Conservation (phyloP, 352 stramenopile species). For the Peronospora belbahrii region DNA sequence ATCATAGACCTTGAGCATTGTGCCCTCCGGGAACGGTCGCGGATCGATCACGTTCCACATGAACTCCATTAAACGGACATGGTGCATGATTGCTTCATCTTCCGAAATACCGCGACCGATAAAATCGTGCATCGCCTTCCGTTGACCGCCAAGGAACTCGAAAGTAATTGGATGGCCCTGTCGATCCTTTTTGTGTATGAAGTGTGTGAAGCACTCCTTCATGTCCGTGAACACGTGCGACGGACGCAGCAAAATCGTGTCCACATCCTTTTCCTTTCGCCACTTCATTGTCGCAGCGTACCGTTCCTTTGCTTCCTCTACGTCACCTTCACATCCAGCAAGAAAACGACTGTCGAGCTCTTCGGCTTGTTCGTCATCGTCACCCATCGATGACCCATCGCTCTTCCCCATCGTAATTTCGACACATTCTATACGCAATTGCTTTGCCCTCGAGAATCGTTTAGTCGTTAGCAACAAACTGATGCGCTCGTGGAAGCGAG, state of each 20-base stretch:
- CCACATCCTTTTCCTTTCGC: slow-evolving; percentile 61
- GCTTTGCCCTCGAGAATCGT: slow-evolving; percentile 31
- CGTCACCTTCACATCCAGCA: slow-evolving; percentile 57
- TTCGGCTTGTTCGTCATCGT: slow-evolving; percentile 24
- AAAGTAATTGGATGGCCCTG: slow-evolving; percentile 46
- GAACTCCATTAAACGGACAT: slow-evolving; percentile 63
- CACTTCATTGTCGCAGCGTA: slow-evolving; percentile 54
- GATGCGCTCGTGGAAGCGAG: slow-evolving; percentile 48
- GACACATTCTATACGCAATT: slow-evolving; percentile 33
- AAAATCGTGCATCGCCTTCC: slow-evolving; percentile 54
- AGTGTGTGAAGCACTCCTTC: slow-evolving; percentile 57
- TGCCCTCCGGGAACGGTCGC: slow-evolving; percentile 47
- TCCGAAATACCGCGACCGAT: slow-evolving; percentile 44
- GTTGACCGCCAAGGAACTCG: slow-evolving; percentile 54
- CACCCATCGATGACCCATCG: slow-evolving; percentile 18
- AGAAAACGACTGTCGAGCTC: slow-evolving; percentile 51
- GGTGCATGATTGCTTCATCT: slow-evolving; percentile 51
- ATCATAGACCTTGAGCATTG: slow-evolving; percentile 66
- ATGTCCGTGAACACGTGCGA: slow-evolving; percentile 49
- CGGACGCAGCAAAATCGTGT: slow-evolving; percentile 56
- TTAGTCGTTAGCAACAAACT: slow-evolving; percentile 45
- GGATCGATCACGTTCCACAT: slow-evolving; percentile 62
- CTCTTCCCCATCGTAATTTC: slow-evolving; percentile 41
- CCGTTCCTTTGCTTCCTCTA: slow-evolving; percentile 57
- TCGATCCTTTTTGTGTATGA: slow-evolving; percentile 60